Evolutionary conservation across 2,329 filamentous ascomycete species (phyloP), one percentile per base, ranked within the genome.

Genomic region (Orbilia blumenaviensis): DNA sequence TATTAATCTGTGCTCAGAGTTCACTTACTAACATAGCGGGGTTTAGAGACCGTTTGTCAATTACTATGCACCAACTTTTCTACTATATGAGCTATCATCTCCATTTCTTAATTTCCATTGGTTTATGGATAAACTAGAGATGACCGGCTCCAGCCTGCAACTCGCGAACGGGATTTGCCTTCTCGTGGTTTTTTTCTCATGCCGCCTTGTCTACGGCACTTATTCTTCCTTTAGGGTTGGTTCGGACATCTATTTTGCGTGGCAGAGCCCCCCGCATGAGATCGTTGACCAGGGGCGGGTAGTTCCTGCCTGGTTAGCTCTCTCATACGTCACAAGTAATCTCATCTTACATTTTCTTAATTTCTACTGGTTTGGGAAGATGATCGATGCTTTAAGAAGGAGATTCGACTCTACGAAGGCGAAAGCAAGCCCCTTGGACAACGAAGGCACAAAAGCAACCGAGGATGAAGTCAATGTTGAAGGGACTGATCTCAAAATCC

Each of bases 71-170:
- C 87, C 88, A 68, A 88, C 89, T 74, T 96, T 96, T 83, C 92
- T 96, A 80, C 89, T 95, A 72, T 96, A 93, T 88, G 92, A 96
- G 83, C 87, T 96, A 41, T 94, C 91, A 25, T 91, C 90, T 3
- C 92, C 92, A 6, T 94, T 95, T 83, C 86, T 95, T 71, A 96
- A 96, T 82, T 88, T 94, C 81, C 92, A 96, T 85, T 96, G 92
- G 92, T 95, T 95, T 85, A 92, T 91, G 83, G 92, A 96, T 84
- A 96, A 96, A 85, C 85, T 94, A 73, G 87, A 89, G 80, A 89
- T 93, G 86, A 95, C 92, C 0, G 92, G 92, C 36, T 89, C 90
- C 18, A 86, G 85, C 63, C 83, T 88, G 23, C 92, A 95, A 84
- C 86, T 94, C 27, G 89, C 92, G 83, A 95, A 95, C 80, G 92